phyloP scores from a whole-genome alignment of 2,329 filamentous ascomycete species.

The Botryotinia calthae region DNA sequence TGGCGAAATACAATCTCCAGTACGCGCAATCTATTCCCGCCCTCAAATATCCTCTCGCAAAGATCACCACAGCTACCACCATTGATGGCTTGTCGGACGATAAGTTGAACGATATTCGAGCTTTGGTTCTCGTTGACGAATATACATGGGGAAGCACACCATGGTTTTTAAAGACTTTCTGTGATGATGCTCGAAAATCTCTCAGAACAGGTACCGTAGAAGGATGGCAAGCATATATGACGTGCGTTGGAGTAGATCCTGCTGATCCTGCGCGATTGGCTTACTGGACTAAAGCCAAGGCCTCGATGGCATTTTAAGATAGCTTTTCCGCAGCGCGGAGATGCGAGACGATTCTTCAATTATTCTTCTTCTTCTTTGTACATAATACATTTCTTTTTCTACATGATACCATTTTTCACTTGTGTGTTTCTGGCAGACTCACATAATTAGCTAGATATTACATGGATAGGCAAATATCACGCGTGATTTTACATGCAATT shows the following conservation, averaged over 20 bases:
- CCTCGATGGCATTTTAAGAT: slow-evolving; percentile 34
- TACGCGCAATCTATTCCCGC: slow-evolving; percentile 52
- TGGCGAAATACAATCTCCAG: slow-evolving; percentile 50
- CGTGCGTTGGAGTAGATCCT: slow-evolving; percentile 52
- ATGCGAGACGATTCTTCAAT: neutral
- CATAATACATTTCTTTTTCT: neutral
- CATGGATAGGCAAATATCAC: neutral
- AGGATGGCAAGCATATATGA: slow-evolving; percentile 54
- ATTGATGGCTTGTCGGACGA: slow-evolving; percentile 32
- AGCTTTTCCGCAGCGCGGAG: neutral
- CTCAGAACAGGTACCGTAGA: slow-evolving; percentile 45
- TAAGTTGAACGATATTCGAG: slow-evolving; percentile 43
- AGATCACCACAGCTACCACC: slow-evolving; percentile 36
- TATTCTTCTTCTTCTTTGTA: neutral
- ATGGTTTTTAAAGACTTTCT: slow-evolving; percentile 60
- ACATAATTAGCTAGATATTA: too few species aligned
- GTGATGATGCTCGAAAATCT: slow-evolving; percentile 44
- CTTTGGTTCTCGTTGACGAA: slow-evolving; percentile 48
- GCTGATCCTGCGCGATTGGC: slow-evolving; percentile 44
- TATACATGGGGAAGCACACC: slow-evolving; percentile 57
- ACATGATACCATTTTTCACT: neutral
- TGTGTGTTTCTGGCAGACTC: neutral
- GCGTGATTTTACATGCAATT: neutral
- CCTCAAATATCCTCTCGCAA: slow-evolving; percentile 40
- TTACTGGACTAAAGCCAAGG: slow-evolving; percentile 50